phyloP scores from a whole-genome alignment of 2,329 filamentous ascomycete species.

The Fusarium sp. region DNA sequence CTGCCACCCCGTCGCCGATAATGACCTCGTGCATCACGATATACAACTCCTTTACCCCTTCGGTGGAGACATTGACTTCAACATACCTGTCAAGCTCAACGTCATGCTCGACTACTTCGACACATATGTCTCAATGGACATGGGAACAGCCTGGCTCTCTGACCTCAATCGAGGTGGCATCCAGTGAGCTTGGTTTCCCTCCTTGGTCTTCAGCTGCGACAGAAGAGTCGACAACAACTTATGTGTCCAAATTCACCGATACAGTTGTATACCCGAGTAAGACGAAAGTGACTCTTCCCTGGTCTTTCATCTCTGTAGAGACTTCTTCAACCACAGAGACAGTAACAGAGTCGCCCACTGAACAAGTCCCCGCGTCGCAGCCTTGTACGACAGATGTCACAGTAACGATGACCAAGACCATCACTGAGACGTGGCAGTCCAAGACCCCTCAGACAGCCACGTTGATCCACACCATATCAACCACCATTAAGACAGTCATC shows the following conservation, averaged over 20 bases:
- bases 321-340: neutral
- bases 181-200: slow-evolving; percentile 16
- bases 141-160: slow-evolving; percentile 16
- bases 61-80: slow-evolving; percentile 4
- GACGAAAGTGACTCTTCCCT: slow-evolving; percentile 6
- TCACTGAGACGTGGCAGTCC: slow-evolving; percentile 45
- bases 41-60: slow-evolving; percentile 19
- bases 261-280: slow-evolving; percentile 10
- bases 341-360: neutral
- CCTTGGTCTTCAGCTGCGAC: slow-evolving; percentile 12
- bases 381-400: slow-evolving; percentile 46
- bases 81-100: slow-evolving; percentile 8
- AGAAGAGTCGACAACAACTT: neutral
- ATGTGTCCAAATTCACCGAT: neutral
- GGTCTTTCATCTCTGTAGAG: slow-evolving; percentile 10
- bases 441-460: slow-evolving; percentile 31
- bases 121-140: slow-evolving; percentile 9
- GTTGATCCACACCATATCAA: slow-evolving; percentile 37
- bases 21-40: slow-evolving; percentile 41
- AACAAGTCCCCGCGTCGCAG: slow-evolving; percentile 17
- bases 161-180: slow-evolving; percentile 11
- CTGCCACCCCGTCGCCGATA: slow-evolving; percentile 16
- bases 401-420: slow-evolving; percentile 45
- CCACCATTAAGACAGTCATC: slow-evolving; percentile 41
- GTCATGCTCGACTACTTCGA: slow-evolving; percentile 13